Evolutionary conservation across 441 rosid species (phyloP).

Genomic region (Croton laevigatus): DNA sequence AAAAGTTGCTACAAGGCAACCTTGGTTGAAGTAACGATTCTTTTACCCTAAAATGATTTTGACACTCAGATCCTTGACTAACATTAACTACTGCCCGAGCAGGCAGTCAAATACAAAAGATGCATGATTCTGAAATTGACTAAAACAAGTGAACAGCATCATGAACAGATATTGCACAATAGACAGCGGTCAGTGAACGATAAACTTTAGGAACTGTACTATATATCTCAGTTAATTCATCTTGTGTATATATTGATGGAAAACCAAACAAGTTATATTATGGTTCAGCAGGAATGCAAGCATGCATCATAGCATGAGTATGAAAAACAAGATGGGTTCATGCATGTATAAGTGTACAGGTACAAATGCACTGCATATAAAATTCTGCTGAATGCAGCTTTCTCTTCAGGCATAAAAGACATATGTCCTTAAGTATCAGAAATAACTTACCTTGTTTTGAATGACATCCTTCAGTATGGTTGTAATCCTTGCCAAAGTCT

Average conservation of each 20-base stretch:
- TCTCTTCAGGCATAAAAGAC: background rate
- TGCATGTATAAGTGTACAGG: background rate
- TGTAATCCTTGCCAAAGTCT: constrained; percentile 82
- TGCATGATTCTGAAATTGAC: background rate
- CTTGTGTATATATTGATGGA: background rate
- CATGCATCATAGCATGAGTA: background rate
- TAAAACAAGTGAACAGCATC: background rate
- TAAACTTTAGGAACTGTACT: background rate
- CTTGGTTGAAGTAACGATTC: background rate
- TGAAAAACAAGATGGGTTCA: background rate
- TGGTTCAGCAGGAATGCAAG: background rate
- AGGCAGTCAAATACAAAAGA: background rate
- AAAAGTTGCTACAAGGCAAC: background rate
- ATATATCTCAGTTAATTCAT: background rate
- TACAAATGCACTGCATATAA: background rate
- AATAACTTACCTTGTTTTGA: constrained; percentile 76
- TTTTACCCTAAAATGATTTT: background rate
- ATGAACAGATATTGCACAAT: background rate
- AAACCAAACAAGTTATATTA: background rate
- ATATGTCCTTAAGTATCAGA: background rate
- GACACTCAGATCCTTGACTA: background rate
- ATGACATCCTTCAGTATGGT: constrained; percentile 88
- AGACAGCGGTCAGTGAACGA: background rate
- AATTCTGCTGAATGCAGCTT: background rate
- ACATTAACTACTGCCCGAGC: background rate